Percentiles rank a stretch among this genome's conserved stretches.
phyloP scores from a whole-genome alignment of 352 stramenopile genomes.

The Globisporangium cederbergense region DNA sequence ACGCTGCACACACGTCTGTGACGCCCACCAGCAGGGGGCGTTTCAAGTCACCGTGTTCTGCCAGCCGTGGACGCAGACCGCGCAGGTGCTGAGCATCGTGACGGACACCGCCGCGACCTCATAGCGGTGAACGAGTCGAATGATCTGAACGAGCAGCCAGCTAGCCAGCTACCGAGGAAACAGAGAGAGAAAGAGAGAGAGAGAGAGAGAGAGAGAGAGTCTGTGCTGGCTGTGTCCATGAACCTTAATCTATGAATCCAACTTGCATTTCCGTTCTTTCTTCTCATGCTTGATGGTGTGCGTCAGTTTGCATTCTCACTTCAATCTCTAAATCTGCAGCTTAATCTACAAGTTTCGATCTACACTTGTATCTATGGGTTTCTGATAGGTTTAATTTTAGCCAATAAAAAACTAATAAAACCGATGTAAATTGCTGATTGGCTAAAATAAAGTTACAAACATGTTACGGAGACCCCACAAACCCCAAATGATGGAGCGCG shows the following conservation, averaged over 20 bases:
- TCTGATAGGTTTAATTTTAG: too few relatives aligned
- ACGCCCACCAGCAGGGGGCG: constrained; percentile 17
- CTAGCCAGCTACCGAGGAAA: too few relatives aligned
- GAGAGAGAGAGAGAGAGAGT: background rate
- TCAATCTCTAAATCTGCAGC: background rate
- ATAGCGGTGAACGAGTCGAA: background rate
- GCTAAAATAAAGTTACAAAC: too few relatives aligned
- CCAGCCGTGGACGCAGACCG: constrained; percentile 44
- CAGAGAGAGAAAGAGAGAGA: too few relatives aligned
- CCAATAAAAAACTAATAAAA: too few relatives aligned
- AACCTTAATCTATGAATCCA: background rate
- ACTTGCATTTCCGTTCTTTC: background rate
- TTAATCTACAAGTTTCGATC: background rate
- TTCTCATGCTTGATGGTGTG: background rate
- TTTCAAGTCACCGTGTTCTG: constrained; percentile 47
- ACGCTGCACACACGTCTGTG: constrained; percentile 22
- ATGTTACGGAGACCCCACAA: too few relatives aligned
- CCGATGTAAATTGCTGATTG: too few relatives aligned
- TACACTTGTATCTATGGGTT: background rate
- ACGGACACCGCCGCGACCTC: constrained; percentile 5
- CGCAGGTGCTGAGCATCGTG: constrained; percentile 34
- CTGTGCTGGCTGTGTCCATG: background rate
- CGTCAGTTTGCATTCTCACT: background rate
- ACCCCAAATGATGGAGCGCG: too few relatives aligned
- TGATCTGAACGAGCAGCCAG: background rate